Base-by-base conservation (phyloP, 768 basidiomycete species). In the Lactifluus piperatus region DNA sequence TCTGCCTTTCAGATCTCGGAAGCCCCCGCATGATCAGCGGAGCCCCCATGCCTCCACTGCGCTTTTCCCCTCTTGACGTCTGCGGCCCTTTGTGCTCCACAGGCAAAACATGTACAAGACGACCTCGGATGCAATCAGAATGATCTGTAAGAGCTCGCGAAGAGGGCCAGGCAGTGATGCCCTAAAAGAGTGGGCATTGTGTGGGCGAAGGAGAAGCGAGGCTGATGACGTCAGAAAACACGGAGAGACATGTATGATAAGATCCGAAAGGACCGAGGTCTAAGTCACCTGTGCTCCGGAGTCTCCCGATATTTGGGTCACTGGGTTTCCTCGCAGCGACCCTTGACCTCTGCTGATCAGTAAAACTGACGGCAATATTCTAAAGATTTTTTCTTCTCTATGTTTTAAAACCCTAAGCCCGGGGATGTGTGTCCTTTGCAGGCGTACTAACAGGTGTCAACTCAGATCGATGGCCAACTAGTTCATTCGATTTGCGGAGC, bases 181-280 rank as follows among this genome's bases (percentile, higher is more conserved):
- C 29, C 16, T 41, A 22, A 26, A 14, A 24, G 14, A 1, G 32
- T 8, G 56, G 56, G 29, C 43, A 54, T 54, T 59, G 47, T 36
- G 58, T 22, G 58, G 58, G 41, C 37, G 5, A 49, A 20, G 46
- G 45, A 53, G 47, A 44, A 24, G 46, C 39, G 49, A 46, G 39
- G 34, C 11, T 10, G 27, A 22, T 50, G 58, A 60, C 54, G 58
- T 60, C 58, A 60, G 16, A 41, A 26, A 43, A 32, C n/a, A 24
- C 43, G 51, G 57, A 58, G 45, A 18, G 41, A 24, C n/a, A 10
- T 24, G 39, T 6, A 27, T 18, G 30, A 22, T 20, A 56, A 52
- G 51, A 46, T 53, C 57, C 51, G 57, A 58, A 43, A 26, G 9
- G 13, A 24, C 39, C 46, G 29, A 14, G 14, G 51, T 11, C 43